Evolutionary conservation across 441 rosid species (phyloP).

Genomic region (Rhodomyrtus psidioides): DNA sequence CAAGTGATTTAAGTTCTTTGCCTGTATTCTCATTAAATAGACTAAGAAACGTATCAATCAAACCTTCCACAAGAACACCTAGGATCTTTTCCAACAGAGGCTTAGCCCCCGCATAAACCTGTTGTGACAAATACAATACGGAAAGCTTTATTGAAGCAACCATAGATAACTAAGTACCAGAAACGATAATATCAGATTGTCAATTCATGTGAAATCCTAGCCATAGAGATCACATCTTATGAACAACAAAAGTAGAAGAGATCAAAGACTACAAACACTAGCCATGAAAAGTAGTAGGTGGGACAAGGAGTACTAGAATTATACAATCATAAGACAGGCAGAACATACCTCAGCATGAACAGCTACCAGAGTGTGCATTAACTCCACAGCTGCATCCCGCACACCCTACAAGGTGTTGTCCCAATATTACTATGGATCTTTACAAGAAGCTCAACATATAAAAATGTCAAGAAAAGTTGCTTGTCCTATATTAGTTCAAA

Average conservation of each 20-base stretch:
- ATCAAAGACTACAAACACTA: neutral
- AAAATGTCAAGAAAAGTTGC: neutral
- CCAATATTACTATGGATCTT: neutral
- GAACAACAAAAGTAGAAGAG: neutral
- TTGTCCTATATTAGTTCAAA: neutral
- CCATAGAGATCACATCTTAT: neutral
- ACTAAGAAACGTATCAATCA: constrained; percentile 82
- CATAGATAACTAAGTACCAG: neutral
- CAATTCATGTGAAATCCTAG: neutral
- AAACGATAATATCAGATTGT: neutral
- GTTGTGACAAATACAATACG: neutral
- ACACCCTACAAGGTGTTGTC: constrained; percentile 54
- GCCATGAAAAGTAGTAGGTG: neutral
- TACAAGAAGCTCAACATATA: neutral
- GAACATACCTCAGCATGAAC: constrained; percentile 85
- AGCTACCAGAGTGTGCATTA: constrained; percentile 84
- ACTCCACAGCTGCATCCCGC: constrained; percentile 91
- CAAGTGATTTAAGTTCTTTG: constrained; percentile 57
- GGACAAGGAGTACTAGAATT: neutral
- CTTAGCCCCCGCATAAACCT: constrained; percentile 96
- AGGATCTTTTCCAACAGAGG: constrained; percentile 93
- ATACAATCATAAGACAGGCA: neutral
- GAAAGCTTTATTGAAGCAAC: neutral
- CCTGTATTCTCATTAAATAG: constrained; percentile 65
- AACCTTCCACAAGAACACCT: constrained; percentile 92